Evolutionary conservation across 2,329 filamentous ascomycete species (phyloP), one percentile per base, ranked within the genome.

Genomic region (Sarocladium oryzae): DNA sequence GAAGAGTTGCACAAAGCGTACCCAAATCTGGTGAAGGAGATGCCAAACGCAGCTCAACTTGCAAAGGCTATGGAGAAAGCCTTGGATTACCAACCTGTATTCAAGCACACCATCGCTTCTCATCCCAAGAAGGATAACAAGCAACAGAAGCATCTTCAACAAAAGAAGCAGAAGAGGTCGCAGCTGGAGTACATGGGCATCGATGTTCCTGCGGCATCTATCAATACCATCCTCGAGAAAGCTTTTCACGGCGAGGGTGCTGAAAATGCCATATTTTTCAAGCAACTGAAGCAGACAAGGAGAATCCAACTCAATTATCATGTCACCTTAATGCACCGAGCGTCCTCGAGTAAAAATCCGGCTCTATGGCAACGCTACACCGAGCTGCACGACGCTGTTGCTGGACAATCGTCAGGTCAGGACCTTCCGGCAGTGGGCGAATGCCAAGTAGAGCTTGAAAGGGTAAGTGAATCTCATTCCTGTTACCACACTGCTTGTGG

Each of bases 271-370:
- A 62, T 61, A 8, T 84, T 96, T 62, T 99, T 88, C 72, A 80
- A 78, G 59, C 81, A 88, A 52, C 78, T 99, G 30, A 80, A 86
- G 65, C 77, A 86, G 58, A 78, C 76, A 2, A 78, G 85, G 18
- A 87, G 93, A 51, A 70, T 97, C 5, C 92, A 97, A 67, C 64
- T 77, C n/a, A 77, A 84, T 36, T 99, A 97, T 66, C 93, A 99
- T 65, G 88, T 99, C 53, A 99, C 93, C 0, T 78, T 99, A 35
- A 89, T 96, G 66, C 93, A 99, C 67, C 84, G 85, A 43, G 82
- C 85, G 10, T 74, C 72, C 2, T 72, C 81, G 9, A 73, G 74
- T 36, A 69, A 84, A 26, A 68, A 84, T 56, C 78, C 84, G 0
- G 79, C 85, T 8, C 73, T 92, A 51, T 99, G 93, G 93, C 70